phyloP scores from a whole-genome alignment of 345 rosid species.

The Eucalyptus cloeziana region DNA sequence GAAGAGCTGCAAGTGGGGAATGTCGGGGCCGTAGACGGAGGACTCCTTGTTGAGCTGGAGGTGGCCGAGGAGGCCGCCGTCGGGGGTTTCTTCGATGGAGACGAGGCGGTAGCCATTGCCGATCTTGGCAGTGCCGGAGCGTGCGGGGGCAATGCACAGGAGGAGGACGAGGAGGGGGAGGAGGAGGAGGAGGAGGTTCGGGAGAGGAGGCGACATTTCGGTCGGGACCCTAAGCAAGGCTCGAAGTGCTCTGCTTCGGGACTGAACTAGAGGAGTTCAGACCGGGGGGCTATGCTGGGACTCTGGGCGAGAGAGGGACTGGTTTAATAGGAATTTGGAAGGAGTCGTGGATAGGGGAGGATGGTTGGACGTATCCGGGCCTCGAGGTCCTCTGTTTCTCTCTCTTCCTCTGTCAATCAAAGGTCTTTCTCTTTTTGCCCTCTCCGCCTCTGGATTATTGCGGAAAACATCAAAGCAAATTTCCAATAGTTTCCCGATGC shows the following conservation, averaged over 20 bases:
- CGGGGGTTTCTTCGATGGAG: conserved; percentile 63
- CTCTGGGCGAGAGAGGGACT: background rate
- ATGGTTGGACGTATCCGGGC: background rate
- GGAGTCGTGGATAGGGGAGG: background rate
- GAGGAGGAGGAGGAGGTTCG: background rate
- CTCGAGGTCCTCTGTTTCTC: background rate
- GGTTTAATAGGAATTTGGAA: background rate
- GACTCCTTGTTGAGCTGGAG: conserved; percentile 76
- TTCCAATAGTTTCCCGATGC: background rate
- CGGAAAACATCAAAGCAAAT: background rate
- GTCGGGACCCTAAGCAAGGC: background rate
- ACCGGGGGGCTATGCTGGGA: background rate
- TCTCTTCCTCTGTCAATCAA: background rate
- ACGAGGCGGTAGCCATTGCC: conserved; percentile 87
- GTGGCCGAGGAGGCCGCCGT: conserved; percentile 62
- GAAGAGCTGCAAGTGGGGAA: conserved; percentile 58
- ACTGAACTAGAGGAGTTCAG: background rate
- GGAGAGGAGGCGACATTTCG: background rate
- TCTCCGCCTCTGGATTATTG: background rate
- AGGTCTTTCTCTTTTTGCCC: background rate
- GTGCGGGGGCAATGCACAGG: conserved; percentile 11
- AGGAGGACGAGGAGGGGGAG: background rate
- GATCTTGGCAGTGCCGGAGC: conserved; percentile 26
- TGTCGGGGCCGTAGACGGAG: conserved; percentile 76
- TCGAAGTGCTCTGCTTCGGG: background rate